Percentiles rank a stretch among this genome's conserved stretches.
These are phyloP conservation scores for Aplosporella prunicola DNA, from an alignment of 2,329 filamentous ascomycete genomes.

Conservation along the genomic window DNA sequence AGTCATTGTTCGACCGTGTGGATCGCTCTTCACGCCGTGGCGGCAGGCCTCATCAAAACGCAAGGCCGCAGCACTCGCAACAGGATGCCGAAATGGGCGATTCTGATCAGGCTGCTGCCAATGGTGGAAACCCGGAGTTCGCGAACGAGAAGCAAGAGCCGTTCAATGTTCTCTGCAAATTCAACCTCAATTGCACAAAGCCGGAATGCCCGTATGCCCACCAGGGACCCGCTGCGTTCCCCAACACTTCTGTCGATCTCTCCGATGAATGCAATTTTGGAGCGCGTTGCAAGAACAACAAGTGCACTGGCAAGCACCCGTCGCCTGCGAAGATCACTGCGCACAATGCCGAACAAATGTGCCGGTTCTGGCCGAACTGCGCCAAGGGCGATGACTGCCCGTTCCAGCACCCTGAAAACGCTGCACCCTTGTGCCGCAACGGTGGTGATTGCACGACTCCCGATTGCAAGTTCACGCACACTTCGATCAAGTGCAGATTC, in stretches of 20 bases:
- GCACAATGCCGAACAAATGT: constrained; percentile 76
- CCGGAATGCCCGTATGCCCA: constrained; percentile 88
- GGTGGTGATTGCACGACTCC: constrained; percentile 75
- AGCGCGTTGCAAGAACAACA: constrained; percentile 88
- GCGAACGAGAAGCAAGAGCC: constrained; percentile 44
- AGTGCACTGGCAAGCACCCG: constrained; percentile 85
- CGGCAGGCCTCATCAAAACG: too few relatives aligned
- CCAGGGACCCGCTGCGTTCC: constrained; percentile 81
- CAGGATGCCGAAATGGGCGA: constrained; percentile 29
- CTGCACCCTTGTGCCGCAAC: constrained; percentile 80
- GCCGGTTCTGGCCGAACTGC: constrained; percentile 87
- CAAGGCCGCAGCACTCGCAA: constrained; percentile 42
- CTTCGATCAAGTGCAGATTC: constrained; percentile 77
- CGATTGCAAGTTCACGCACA: constrained; percentile 84
- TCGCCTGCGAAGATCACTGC: constrained; percentile 73
- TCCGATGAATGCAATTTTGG: constrained; percentile 75
- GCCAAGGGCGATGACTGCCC: constrained; percentile 70
- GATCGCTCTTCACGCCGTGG: constrained; percentile 26
- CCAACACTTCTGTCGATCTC: constrained; percentile 67
- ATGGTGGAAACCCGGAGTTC: constrained; percentile 41
- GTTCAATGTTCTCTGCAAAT: constrained; percentile 69
- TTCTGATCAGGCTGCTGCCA: constrained; percentile 22
- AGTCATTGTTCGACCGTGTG: constrained; percentile 68
- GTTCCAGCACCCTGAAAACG: constrained; percentile 68
- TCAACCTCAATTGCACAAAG: constrained; percentile 80